Conservation (phyloP, 768 basidiomycete genomes). For the Mycena kentingensis region DNA sequence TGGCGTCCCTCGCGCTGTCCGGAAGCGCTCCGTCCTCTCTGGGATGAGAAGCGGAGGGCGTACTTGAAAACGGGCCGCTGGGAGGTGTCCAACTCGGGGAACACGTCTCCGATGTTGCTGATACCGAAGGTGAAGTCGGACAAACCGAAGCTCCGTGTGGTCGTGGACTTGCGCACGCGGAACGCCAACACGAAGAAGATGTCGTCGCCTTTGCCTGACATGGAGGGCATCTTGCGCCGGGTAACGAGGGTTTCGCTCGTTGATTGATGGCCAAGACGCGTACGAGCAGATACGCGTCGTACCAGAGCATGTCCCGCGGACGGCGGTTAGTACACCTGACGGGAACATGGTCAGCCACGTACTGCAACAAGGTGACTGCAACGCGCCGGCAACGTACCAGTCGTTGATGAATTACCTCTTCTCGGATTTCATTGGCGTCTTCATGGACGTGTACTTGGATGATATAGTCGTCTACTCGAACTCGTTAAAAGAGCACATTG, state of each 20-base stretch:
- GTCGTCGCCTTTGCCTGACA: too few relatives aligned
- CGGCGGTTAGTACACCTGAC: constrained; percentile 25
- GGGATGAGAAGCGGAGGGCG: constrained; percentile 1
- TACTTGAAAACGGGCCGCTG: constrained; percentile 5
- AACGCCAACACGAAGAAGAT: too few relatives aligned
- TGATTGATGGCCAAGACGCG: constrained; percentile 38
- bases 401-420: constrained; percentile 33
- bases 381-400: constrained; percentile 30
- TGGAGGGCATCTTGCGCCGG: too few relatives aligned
- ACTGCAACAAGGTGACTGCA: constrained; percentile 27
- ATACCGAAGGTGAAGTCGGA: constrained; percentile 1
- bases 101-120: constrained; percentile 3
- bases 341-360: constrained; percentile 35
- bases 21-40: constrained; percentile 14
- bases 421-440: not conserved
- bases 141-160: not conserved
- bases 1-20: too few relatives aligned
- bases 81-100: constrained; percentile 5
- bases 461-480: constrained; percentile 34
- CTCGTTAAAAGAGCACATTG: constrained; percentile 29
- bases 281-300: constrained; percentile 41
- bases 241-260: not conserved
- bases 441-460: constrained; percentile 16
- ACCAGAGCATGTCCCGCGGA: constrained; percentile 26
- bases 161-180: not conserved